Evolutionary conservation across 1,284 basidiomycete species (phyloP).

Genomic region (Rhodotorula mucilaginosa): DNA sequence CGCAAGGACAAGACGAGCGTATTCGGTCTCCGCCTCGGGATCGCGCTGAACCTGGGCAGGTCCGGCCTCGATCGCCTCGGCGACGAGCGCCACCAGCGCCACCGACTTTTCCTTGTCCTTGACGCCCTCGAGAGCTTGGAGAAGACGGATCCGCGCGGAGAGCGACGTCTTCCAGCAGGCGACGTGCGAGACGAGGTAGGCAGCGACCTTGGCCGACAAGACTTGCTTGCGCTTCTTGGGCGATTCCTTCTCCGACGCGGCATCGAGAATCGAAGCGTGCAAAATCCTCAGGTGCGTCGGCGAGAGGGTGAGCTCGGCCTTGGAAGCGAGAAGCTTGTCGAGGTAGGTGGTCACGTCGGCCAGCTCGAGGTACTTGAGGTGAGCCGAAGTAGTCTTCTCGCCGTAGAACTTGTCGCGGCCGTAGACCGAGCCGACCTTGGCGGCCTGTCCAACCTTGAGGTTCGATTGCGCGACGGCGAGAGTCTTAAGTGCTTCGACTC

Average conservation of each 20-base stretch:
- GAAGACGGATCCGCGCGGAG: constrained; percentile 56
- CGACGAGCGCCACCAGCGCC: constrained; percentile 63
- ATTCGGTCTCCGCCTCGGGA: constrained; percentile 44
- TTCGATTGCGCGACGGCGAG: constrained; percentile 58
- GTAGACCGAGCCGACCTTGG: constrained; percentile 57
- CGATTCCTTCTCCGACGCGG: constrained; percentile 47
- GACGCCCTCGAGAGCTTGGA: constrained; percentile 63
- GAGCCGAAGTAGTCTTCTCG: constrained; percentile 54
- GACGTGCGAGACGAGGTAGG: constrained; percentile 79
- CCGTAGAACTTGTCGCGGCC: constrained; percentile 83
- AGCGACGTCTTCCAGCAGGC: constrained; percentile 59
- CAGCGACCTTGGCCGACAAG: constrained; percentile 70
- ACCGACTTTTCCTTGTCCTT: constrained; percentile 64
- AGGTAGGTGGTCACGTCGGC: constrained; percentile 69
- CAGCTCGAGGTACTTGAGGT: constrained; percentile 75
- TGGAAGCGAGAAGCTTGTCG: constrained; percentile 56
- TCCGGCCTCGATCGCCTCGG: constrained; percentile 51
- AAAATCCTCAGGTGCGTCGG: constrained; percentile 60
- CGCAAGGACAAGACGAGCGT: constrained; percentile 57
- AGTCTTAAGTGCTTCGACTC: constrained; percentile 65
- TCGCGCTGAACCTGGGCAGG: constrained; percentile 1
- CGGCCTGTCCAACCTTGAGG: constrained; percentile 36
- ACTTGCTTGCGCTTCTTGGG: constrained; percentile 60
- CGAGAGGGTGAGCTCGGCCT: constrained; percentile 70
- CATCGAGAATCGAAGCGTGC: constrained; percentile 62